Evolutionary conservation across 2,329 filamentous ascomycete genomes (phyloP), one percentile per base, ranked within the genome.

Genomic region (Pyrenophora graminea): DNA sequence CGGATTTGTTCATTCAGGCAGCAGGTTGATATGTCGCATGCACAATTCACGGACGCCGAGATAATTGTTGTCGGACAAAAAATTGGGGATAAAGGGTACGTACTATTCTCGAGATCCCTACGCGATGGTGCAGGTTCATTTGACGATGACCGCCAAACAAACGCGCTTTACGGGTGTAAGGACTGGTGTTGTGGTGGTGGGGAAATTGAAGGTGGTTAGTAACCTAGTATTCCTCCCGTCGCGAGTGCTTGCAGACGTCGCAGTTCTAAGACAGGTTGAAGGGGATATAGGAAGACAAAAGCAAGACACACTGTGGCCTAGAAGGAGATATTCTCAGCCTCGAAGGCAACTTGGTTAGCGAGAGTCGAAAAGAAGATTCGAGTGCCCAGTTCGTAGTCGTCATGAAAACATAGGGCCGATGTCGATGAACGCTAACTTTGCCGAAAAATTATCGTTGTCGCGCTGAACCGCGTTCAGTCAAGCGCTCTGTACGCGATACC

Each of bases 51-150:
- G 32, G 37, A 43, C 23, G 38, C 40, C 30, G 47, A 32, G 38
- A 37, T 45, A n/a, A 34, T 50, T 48, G 50, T 40, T 18, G 40
- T 21, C 39, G 37, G 19, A 42, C 42, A 40, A 39, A 19, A 23
- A 21, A 47, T 12, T 25, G 6, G 25, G 30, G 10, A 30, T 4
- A 9, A 9, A 30, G 10, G 13, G 21, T 18, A 77, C 84, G 78
- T 83, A 90, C 87, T 80, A 82, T 80, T 80, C 79, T 82, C 77
- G 79, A 77, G 75, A 59, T 63, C 59, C 79, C 72, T 74, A 80
- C 78, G 73, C 77, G 78, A 78, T 77, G 79, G 80, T 92, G 91
- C 92, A 97, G 91, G 91, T 94, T 96, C 92, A 96, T 96, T 91
- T 93, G 90, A 95, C 91, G 92, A 90, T 51, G 78, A 87, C 86